A percentile compares a stretch with the other conserved stretches of the same genome.
These are phyloP conservation scores for Aspergillus sp. DNA, from an alignment of 2,329 filamentous ascomycete species.

Conservation along the genomic window DNA sequence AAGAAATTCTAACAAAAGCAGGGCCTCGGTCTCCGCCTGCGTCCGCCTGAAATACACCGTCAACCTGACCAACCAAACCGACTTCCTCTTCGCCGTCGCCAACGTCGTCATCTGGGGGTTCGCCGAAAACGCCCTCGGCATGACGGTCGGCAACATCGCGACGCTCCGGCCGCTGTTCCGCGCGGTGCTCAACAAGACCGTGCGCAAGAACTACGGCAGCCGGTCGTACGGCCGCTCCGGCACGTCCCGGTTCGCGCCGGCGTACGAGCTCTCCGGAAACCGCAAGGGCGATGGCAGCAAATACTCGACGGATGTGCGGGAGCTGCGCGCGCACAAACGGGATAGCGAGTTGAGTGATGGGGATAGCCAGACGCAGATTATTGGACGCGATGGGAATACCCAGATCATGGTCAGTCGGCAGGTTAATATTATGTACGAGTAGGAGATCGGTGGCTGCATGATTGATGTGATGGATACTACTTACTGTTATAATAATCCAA, in stretches of 20 bases:
- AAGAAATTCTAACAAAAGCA: constrained; percentile 16
- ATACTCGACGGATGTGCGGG: constrained; percentile 7
- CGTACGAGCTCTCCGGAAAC: constrained; percentile 18
- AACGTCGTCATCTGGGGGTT: constrained; percentile 49
- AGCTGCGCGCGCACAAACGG: not conserved
- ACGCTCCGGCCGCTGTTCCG: constrained; percentile 47
- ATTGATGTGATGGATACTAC: no score
- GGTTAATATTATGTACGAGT: constrained; percentile 17
- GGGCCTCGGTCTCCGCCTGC: constrained; percentile 25
- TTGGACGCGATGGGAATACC: constrained; percentile 14
- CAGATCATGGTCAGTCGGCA: constrained; percentile 21
- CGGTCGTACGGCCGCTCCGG: constrained; percentile 5
- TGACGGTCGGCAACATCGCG: constrained; percentile 49
- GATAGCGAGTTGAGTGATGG: constrained; percentile 16
- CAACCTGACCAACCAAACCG: constrained; percentile 37
- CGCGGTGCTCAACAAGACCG: constrained; percentile 19
- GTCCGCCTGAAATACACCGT: constrained; percentile 46
- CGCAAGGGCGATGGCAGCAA: constrained; percentile 11
- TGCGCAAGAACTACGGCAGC: constrained; percentile 13
- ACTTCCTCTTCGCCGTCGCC: constrained; percentile 43
- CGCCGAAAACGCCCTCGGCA: constrained; percentile 51
- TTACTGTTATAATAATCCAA: no score
- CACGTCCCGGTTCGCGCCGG: constrained; percentile 8
- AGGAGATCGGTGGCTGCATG: not conserved
- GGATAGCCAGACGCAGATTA: constrained; percentile 22